phyloP scores from a whole-genome alignment of 148 eudicot genomes.

The Polygonum aviculare region DNA sequence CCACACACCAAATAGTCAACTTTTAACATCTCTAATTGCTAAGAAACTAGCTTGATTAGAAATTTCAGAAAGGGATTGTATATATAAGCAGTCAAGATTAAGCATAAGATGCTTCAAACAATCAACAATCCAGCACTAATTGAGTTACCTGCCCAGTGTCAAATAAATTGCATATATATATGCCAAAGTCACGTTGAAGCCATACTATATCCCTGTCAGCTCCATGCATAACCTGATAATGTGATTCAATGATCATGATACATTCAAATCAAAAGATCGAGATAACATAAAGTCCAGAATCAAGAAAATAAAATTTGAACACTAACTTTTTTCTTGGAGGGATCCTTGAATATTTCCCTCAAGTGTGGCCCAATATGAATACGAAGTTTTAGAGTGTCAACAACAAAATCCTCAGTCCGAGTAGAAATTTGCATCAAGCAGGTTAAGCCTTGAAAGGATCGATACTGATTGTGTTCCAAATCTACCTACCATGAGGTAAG shows the following conservation, averaged over 20 bases:
- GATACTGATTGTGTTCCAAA: constrained; percentile 90
- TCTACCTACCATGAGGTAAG: constrained; percentile 47
- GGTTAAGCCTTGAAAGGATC: constrained; percentile 91
- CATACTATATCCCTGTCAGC: constrained; percentile 90
- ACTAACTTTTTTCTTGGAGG: constrained; percentile 68
- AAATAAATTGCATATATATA: constrained; percentile 88
- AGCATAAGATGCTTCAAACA: background rate
- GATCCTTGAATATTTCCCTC: constrained; percentile 86
- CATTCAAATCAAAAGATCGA: background rate
- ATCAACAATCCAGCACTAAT: background rate
- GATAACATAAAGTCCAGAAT: background rate
- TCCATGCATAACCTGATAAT: constrained; percentile 87
- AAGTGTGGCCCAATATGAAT: constrained; percentile 83
- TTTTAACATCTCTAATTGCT: background rate
- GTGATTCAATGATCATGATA: constrained; percentile 5
- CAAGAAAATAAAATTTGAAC: background rate
- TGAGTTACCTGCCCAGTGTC: constrained; percentile 68
- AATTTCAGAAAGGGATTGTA: background rate
- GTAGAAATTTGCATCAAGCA: constrained; percentile 99
- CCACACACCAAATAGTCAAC: background rate
- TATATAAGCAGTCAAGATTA: background rate
- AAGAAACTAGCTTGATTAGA: background rate
- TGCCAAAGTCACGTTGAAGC: constrained; percentile 96
- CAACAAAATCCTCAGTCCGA: constrained; percentile 85
- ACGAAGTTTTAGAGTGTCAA: constrained; percentile 85